phyloP scores from a whole-genome alignment of 345 rosid genomes.

The Streptanthus diversifolius region DNA sequence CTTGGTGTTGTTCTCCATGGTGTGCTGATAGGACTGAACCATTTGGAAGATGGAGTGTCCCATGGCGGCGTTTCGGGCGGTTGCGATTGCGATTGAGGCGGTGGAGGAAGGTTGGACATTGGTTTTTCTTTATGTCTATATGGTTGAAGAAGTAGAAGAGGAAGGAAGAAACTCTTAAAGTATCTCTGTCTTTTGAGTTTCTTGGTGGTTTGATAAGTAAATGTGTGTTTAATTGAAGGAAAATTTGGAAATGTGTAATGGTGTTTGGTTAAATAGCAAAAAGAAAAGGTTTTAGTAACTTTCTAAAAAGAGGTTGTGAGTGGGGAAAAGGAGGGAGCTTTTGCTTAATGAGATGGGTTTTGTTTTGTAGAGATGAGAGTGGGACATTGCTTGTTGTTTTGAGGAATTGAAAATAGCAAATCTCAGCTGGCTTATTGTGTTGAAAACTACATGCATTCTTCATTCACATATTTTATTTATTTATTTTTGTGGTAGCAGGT shows the following conservation, averaged over 20 bases:
- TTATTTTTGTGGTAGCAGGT: background rate
- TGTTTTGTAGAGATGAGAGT: constrained; percentile 31
- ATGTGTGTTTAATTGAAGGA: constrained; percentile 35
- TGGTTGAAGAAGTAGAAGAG: constrained; percentile 15
- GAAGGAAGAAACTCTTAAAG: constrained; percentile 4
- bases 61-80: constrained; percentile 38
- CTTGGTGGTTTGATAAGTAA: constrained; percentile 2
- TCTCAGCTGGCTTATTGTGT: constrained; percentile 35
- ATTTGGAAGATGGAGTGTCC: constrained; percentile 35
- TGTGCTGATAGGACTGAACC: constrained; percentile 32
- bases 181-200: background rate
- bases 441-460: constrained; percentile 33
- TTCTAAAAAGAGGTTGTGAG: constrained; percentile 26
- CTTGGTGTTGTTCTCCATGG: constrained; percentile 39
- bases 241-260: constrained; percentile 31
- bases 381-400: constrained; percentile 47
- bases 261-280: constrained; percentile 33
- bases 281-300: constrained; percentile 38
- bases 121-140: constrained; percentile 5
- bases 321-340: constrained; percentile 30
- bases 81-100: constrained; percentile 21
- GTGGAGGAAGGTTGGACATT: constrained; percentile 40
- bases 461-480: background rate
- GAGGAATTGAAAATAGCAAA: constrained; percentile 38
- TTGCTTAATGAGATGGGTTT: constrained; percentile 39